Conservation (phyloP, 352 stramenopile species). For the Globisporangium ultimum region DNA sequence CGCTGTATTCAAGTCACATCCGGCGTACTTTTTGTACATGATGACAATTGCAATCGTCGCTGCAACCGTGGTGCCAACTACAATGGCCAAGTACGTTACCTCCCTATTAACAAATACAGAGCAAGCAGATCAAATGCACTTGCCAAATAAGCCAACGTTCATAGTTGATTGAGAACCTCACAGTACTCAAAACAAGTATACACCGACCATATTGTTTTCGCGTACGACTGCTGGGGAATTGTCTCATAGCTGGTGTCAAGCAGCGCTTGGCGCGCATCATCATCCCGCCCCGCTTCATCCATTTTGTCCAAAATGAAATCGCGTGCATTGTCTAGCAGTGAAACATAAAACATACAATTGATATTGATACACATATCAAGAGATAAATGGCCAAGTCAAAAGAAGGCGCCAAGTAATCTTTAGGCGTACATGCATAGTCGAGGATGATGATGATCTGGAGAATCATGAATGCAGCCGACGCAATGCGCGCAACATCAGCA, state of each 20-base stretch:
- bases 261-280: constrained; percentile 47
- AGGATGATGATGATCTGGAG: constrained; percentile 83
- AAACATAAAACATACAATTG: background rate
- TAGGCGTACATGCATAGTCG: constrained; percentile 54
- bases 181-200: background rate
- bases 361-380: background rate
- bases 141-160: background rate
- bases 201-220: constrained; percentile 25
- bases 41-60: constrained; percentile 40
- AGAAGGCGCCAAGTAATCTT: background rate
- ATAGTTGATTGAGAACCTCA: background rate
- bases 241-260: constrained; percentile 31
- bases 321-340: constrained; percentile 44
- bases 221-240: constrained; percentile 7
- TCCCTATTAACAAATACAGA: constrained; percentile 31
- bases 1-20: constrained; percentile 46
- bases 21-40: constrained; percentile 50
- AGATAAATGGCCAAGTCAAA: background rate
- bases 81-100: constrained; percentile 42
- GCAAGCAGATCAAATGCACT: background rate
- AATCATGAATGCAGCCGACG: constrained; percentile 64
- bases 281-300: constrained; percentile 50
- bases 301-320: constrained; percentile 74
- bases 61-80: constrained; percentile 29
- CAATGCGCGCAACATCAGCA: constrained; percentile 50